Conservation (phyloP, 2,329 filamentous ascomycete species). For the Hypoxylon sp. region DNA sequence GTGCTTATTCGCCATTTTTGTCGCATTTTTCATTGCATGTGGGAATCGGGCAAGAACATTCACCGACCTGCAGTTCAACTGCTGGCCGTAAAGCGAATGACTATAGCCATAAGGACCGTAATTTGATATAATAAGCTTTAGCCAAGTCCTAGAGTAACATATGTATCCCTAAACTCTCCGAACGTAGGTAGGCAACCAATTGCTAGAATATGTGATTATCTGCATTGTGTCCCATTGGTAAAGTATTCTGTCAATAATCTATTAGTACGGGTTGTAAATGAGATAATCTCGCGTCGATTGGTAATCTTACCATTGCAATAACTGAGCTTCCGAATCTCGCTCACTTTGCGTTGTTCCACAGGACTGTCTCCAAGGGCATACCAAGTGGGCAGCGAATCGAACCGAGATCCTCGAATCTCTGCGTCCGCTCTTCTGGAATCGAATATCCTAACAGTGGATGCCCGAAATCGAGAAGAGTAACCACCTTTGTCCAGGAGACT, state of each 20-base stretch:
- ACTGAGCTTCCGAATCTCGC: neutral
- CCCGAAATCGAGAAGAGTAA: neutral
- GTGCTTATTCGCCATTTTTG: slow-evolving; percentile 1
- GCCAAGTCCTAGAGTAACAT: neutral
- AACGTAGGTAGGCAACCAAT: slow-evolving; percentile 2
- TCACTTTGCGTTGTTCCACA: neutral
- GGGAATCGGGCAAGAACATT: neutral
- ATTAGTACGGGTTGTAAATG: slow-evolving; percentile 1
- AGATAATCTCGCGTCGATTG: neutral
- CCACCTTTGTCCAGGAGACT: neutral
- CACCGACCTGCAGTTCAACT: neutral
- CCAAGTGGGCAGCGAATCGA: neutral
- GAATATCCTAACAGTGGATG: neutral
- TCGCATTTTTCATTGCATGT: neutral
- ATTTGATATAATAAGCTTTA: neutral
- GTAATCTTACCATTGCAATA: slow-evolving; percentile 6
- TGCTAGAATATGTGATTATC: neutral
- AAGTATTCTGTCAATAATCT: neutral
- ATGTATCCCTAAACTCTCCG: neutral
- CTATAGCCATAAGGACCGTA: neutral
- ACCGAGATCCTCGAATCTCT: neutral
- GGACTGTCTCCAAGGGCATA: neutral
- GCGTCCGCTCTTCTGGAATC: neutral
- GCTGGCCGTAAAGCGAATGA: slow-evolving; percentile 1
- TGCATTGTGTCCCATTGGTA: neutral